These are phyloP conservation scores for Microcyclospora tardicrescens DNA, from an alignment of 2,329 filamentous ascomycete genomes.

Conservation along the genomic window DNA sequence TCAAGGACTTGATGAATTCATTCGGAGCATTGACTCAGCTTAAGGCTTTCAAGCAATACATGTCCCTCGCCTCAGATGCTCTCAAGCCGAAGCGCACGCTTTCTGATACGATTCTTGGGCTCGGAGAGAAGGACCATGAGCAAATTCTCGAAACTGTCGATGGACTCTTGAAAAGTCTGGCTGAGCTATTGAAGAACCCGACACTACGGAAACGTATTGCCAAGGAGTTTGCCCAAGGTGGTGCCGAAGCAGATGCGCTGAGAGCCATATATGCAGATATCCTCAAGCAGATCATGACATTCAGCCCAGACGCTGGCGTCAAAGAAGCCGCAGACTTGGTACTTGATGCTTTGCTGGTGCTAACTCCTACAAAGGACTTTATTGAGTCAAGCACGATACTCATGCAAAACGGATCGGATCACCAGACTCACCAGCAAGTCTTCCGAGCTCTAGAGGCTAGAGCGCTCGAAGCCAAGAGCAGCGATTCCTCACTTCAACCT, in stretches of 20 bases:
- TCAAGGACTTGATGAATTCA: slow-evolving; percentile 57
- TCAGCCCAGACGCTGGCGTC: slow-evolving; percentile 42
- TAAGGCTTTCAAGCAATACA: slow-evolving; percentile 55
- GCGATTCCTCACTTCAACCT: slow-evolving; percentile 58
- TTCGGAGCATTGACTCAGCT: slow-evolving; percentile 69
- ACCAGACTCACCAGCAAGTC: slow-evolving; percentile 58
- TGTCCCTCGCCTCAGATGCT: slow-evolving; percentile 62
- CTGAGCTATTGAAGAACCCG: slow-evolving; percentile 19
- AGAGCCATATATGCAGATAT: slow-evolving; percentile 20
- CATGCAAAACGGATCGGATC: slow-evolving; percentile 58
- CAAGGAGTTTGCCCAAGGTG: slow-evolving; percentile 14
- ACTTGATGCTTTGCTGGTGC: slow-evolving; percentile 65
- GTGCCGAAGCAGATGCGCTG: slow-evolving; percentile 10
- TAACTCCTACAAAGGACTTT: slow-evolving; percentile 78
- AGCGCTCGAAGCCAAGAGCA: slow-evolving; percentile 58
- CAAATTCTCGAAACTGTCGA: slow-evolving; percentile 24
- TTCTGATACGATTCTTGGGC: slow-evolving; percentile 57
- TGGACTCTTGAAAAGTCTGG: slow-evolving; percentile 27
- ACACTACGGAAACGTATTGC: slow-evolving; percentile 15
- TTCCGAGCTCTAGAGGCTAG: slow-evolving; percentile 69
- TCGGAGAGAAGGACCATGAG: slow-evolving; percentile 33
- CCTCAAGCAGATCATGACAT: slow-evolving; percentile 29
- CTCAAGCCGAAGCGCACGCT: slow-evolving; percentile 62
- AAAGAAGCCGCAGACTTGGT: slow-evolving; percentile 47
- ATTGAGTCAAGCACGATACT: slow-evolving; percentile 76